phyloP scores from a whole-genome alignment of 495 filamentous ascomycete species.

The Neurospora discreta region DNA sequence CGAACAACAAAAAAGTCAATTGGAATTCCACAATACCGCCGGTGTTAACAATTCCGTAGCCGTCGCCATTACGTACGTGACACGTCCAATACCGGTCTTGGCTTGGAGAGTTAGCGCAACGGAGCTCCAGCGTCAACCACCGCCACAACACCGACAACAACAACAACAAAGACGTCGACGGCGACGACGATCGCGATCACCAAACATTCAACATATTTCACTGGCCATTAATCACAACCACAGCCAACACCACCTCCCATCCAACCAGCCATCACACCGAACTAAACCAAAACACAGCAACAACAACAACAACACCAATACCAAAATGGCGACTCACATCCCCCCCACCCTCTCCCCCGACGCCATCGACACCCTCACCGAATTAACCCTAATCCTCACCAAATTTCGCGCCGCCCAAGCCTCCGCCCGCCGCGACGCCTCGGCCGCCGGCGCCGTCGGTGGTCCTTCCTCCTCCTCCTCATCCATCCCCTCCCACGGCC shows the following conservation, averaged over 20 bases:
- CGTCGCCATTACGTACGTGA: neutral
- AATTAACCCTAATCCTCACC: slow-evolving; percentile 64
- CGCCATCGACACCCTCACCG: slow-evolving; percentile 76
- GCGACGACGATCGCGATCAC: neutral
- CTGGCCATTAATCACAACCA: neutral
- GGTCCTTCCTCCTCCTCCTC: slow-evolving; percentile 5
- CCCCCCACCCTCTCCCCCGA: slow-evolving; percentile 42
- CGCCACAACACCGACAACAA: neutral
- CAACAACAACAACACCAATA: neutral
- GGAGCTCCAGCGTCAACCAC: neutral
- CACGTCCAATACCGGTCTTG: no score
- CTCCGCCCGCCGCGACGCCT: slow-evolving; percentile 2
- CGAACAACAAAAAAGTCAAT: neutral
- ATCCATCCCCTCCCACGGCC: slow-evolving; percentile 4
- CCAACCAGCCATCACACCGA: neutral
- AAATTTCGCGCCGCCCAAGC: slow-evolving; percentile 46
- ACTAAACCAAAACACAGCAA: neutral
- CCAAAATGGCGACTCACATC: slow-evolving; percentile 22
- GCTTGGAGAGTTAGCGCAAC: neutral
- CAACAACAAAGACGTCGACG: neutral
- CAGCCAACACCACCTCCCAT: neutral
- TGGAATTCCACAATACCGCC: neutral
- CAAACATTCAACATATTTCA: no score
- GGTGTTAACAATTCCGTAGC: neutral
- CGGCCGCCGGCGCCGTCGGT: slow-evolving; percentile 2